phyloP scores from a whole-genome alignment of 2,329 filamentous ascomycete genomes.

The Colletotrichum destructivum region DNA sequence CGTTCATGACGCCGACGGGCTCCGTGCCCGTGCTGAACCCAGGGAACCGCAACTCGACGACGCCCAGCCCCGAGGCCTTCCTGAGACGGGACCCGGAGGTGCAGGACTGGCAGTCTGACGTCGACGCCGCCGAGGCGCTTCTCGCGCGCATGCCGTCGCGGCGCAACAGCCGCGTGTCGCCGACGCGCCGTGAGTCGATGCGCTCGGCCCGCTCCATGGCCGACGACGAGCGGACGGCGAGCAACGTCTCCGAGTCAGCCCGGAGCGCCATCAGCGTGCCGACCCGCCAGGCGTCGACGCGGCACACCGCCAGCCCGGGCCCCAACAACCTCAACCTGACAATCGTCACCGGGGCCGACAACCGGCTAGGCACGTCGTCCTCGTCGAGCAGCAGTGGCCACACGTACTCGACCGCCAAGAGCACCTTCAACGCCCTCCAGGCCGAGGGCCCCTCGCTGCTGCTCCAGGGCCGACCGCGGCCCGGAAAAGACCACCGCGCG shows the following conservation, averaged over 20 bases:
- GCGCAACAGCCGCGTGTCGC: constrained; percentile 54
- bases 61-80: constrained; percentile 59
- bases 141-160: constrained; percentile 60
- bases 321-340: constrained; percentile 39
- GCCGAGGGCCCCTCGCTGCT: constrained; percentile 68
- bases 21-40: constrained; percentile 47
- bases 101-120: constrained; percentile 70
- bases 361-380: constrained; percentile 45
- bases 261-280: constrained; percentile 59
- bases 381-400: constrained; percentile 58
- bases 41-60: constrained; percentile 53
- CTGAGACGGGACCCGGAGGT: constrained; percentile 65
- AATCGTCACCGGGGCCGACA: constrained; percentile 41
- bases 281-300: constrained; percentile 50
- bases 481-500: background rate
- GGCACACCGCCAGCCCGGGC: constrained; percentile 27
- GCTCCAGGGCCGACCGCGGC: constrained; percentile 47
- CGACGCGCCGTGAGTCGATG: constrained; percentile 55
- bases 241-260: constrained; percentile 70
- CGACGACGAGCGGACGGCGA: constrained; percentile 68
- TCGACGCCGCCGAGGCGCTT: constrained; percentile 69
- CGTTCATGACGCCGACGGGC: constrained; percentile 63
- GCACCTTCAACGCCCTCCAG: constrained; percentile 66
- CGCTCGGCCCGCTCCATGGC: constrained; percentile 51
- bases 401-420: constrained; percentile 68